Percentiles rank a stretch among this genome's conserved stretches.
Conservation (phyloP, 257 asterid genomes). For the Coffea eugenioides region DNA sequence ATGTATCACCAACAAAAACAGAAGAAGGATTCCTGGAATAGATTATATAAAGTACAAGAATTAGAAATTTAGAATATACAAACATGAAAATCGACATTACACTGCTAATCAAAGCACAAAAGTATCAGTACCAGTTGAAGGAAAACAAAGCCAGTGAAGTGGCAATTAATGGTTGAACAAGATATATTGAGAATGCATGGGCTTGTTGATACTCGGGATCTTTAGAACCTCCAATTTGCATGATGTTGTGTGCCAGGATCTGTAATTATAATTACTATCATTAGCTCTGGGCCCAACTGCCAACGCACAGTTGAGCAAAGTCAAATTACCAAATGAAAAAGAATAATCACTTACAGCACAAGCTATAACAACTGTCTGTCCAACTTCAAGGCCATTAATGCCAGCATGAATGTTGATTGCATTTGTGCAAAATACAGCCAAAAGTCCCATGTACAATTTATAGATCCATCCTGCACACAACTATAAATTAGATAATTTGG, state of each 20-base stretch:
- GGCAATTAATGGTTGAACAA: constrained; percentile 49
- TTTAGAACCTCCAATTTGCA: constrained; percentile 77
- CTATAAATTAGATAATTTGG: constrained; percentile 6
- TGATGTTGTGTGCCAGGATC: constrained; percentile 80
- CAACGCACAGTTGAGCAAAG: background rate
- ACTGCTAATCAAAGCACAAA: constrained; percentile 11
- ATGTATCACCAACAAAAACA: constrained; percentile 86
- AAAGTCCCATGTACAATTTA: constrained; percentile 89
- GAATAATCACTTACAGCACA: constrained; percentile 63
- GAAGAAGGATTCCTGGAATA: constrained; percentile 77
- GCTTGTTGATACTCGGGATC: constrained; percentile 87
- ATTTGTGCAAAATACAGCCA: constrained; percentile 95
- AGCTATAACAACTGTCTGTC: constrained; percentile 87
- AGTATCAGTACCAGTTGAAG: constrained; percentile 69
- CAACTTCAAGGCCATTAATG: constrained; percentile 96
- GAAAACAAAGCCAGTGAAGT: constrained; percentile 90
- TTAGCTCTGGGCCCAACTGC: background rate
- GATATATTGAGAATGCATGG: constrained; percentile 83
- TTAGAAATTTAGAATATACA: background rate
- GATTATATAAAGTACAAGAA: constrained; percentile 10
- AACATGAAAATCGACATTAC: background rate
- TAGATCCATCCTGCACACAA: constrained; percentile 70
- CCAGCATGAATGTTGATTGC: constrained; percentile 95
- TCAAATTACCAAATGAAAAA: constrained; percentile 1
- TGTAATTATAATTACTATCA: constrained; percentile 26